Evolutionary conservation across 805 yeast species (phyloP).

Genomic region (Cyberlindnera sargentensis): DNA sequence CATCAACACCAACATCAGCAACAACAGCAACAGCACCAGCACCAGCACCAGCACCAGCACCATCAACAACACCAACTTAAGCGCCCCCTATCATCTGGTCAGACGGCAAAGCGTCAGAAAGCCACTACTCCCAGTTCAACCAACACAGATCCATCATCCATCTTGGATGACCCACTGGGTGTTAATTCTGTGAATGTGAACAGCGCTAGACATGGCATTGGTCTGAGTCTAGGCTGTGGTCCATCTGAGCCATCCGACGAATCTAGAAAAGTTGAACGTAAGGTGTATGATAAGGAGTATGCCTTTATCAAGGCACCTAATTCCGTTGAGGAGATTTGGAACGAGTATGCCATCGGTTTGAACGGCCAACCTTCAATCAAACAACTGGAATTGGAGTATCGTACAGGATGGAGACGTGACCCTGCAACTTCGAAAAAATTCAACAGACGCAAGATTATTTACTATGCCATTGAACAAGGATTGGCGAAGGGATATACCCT

Average conservation of each 20-base stretch:
- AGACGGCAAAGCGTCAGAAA: slow-evolving; percentile 13
- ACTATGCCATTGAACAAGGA: slow-evolving; percentile 49
- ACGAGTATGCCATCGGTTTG: slow-evolving; percentile 46
- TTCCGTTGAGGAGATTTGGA: slow-evolving; percentile 48
- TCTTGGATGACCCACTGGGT: slow-evolving; percentile 16
- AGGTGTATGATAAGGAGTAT: slow-evolving; percentile 27
- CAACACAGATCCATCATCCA: slow-evolving; percentile 12
- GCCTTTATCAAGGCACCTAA: slow-evolving; percentile 36
- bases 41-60: slow-evolving; percentile 6
- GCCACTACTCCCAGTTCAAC: slow-evolving; percentile 3
- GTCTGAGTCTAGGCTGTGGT: slow-evolving; percentile 5
- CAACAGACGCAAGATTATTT: slow-evolving; percentile 45
- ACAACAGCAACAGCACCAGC: slow-evolving; percentile 1
- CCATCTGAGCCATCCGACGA: not conserved
- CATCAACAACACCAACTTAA: slow-evolving; percentile 3
- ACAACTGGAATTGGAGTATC: slow-evolving; percentile 40
- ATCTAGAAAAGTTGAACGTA: slow-evolving; percentile 15
- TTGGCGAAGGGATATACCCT: slow-evolving; percentile 36
- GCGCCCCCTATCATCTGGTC: slow-evolving; percentile 4
- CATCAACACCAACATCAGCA: slow-evolving; percentile 7
- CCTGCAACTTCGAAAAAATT: slow-evolving; percentile 48
- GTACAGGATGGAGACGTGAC: slow-evolving; percentile 50
- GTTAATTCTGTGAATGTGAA: slow-evolving; percentile 5
- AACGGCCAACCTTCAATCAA: slow-evolving; percentile 47
- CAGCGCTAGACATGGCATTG: slow-evolving; percentile 7